These are phyloP conservation scores for Coelomomyces lativittatus DNA, from an alignment of 371 early-diverging fungal genomes.

Conservation along the genomic window DNA sequence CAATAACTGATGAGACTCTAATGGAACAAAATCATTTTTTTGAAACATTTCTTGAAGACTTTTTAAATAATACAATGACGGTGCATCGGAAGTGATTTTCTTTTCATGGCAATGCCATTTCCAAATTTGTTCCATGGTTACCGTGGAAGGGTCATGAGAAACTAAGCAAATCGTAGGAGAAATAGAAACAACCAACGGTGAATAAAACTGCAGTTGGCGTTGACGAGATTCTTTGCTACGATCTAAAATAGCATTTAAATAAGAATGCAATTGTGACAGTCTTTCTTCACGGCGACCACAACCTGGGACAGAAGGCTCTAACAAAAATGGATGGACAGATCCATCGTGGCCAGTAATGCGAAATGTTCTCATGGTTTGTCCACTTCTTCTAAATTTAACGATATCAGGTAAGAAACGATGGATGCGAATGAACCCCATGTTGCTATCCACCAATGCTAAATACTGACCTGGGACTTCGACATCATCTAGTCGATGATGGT, in stretches of 20 bases:
- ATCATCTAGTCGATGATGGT: slow-evolving; percentile 90
- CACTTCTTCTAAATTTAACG: slow-evolving; percentile 56
- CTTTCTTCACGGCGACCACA: slow-evolving; percentile 81
- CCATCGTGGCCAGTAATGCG: slow-evolving; percentile 84
- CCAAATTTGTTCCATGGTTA: slow-evolving; percentile 65
- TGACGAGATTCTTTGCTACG: slow-evolving; percentile 54
- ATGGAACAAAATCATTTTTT: slow-evolving; percentile 5
- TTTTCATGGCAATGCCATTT: slow-evolving; percentile 55
- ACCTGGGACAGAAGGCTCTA: slow-evolving; percentile 74
- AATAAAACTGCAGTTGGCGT: slow-evolving; percentile 67
- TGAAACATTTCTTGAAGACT: slow-evolving; percentile 2
- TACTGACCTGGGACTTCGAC: slow-evolving; percentile 96
- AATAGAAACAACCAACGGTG: slow-evolving; percentile 75
- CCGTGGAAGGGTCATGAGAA: slow-evolving; percentile 71
- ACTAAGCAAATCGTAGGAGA: slow-evolving; percentile 83
- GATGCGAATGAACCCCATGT: slow-evolving; percentile 63
- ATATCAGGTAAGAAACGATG: slow-evolving; percentile 82
- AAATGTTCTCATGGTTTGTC: slow-evolving; percentile 52
- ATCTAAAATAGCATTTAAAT: slow-evolving; percentile 64
- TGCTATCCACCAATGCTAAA: slow-evolving; percentile 26
- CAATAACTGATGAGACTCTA: neutral
- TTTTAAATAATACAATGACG: slow-evolving; percentile 40
- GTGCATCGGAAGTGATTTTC: slow-evolving; percentile 59
- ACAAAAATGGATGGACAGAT: slow-evolving; percentile 62
- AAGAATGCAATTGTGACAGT: slow-evolving; percentile 73